Evolutionary conservation across 1,284 basidiomycete species (phyloP).

Genomic region (Naganishia sp.): DNA sequence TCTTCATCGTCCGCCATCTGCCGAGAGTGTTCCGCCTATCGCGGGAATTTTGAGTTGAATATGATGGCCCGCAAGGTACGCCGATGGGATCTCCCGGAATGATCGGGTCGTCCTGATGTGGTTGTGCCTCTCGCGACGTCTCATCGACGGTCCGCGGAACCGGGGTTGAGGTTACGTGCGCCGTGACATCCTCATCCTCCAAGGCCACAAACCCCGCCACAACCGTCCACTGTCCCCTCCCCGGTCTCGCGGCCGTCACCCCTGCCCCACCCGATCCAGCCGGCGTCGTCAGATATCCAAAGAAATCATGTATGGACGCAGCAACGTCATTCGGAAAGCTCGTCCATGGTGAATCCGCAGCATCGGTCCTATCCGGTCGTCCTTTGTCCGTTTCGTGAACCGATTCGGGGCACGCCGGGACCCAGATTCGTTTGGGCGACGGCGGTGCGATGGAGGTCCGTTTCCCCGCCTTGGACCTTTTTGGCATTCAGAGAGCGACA

Average conservation of each 20-base stretch:
- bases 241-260: slow-evolving; percentile 22
- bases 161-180: too few relatives aligned
- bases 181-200: not conserved
- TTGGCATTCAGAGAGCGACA: not conserved
- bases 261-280: slow-evolving; percentile 8
- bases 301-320: not conserved
- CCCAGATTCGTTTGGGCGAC: not conserved
- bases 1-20: slow-evolving; percentile 12
- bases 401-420: not conserved
- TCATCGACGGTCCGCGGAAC: too few relatives aligned
- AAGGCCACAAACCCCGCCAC: slow-evolving; percentile 21
- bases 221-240: slow-evolving; percentile 29
- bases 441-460: not conserved
- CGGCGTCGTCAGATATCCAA: slow-evolving; percentile 4
- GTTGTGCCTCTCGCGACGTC: too few relatives aligned
- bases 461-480: not conserved
- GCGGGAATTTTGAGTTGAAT: not conserved
- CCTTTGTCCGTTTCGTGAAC: too few relatives aligned
- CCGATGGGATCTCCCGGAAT: not conserved
- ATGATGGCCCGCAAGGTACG: not conserved
- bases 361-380: too few relatives aligned
- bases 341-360: not conserved
- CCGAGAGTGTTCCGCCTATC: not conserved
- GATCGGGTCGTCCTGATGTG: too few relatives aligned
- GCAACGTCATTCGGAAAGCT: not conserved